Evolutionary conservation across 148 eudicot species (phyloP).

Genomic region (Bassia scoparia): DNA sequence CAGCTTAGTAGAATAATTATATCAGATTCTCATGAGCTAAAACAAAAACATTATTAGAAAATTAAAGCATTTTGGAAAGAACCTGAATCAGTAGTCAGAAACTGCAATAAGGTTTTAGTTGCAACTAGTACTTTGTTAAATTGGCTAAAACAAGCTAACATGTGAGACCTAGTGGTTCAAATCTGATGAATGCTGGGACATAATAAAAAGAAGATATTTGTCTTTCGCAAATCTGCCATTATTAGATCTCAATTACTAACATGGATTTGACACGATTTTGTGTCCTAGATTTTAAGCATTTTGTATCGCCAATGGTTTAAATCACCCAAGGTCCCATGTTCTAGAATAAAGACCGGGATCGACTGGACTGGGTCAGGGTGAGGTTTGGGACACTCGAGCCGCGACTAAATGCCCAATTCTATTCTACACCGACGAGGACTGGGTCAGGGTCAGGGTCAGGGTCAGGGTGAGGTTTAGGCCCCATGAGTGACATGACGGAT

Average conservation of each 20-base stretch:
- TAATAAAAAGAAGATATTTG: constrained; percentile 5
- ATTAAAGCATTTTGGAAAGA: not conserved
- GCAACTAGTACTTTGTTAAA: not conserved
- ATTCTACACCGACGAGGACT: not conserved
- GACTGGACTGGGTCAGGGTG: not conserved
- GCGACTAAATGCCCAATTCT: not conserved
- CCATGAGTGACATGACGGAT: too few relatives aligned
- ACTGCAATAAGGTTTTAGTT: not conserved
- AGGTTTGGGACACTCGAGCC: not conserved
- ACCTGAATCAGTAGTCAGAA: constrained; percentile 3
- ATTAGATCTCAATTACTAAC: not conserved
- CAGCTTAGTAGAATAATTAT: not conserved
- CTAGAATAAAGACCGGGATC: not conserved
- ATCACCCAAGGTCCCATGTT: too few relatives aligned
- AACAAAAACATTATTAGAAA: not conserved
- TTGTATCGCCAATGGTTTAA: not conserved
- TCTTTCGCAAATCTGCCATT: not conserved
- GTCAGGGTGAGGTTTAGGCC: too few relatives aligned
- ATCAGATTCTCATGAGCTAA: constrained; percentile 15
- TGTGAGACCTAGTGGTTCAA: not conserved
- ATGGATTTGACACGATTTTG: constrained; percentile 6
- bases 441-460: too few relatives aligned
- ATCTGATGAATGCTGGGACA: not conserved
- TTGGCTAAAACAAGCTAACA: not conserved
- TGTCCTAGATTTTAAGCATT: not conserved